Evolutionary conservation across 441 rosid species (phyloP), one percentile per base, ranked within the genome.

Genomic region (Adansonia gregorii): DNA sequence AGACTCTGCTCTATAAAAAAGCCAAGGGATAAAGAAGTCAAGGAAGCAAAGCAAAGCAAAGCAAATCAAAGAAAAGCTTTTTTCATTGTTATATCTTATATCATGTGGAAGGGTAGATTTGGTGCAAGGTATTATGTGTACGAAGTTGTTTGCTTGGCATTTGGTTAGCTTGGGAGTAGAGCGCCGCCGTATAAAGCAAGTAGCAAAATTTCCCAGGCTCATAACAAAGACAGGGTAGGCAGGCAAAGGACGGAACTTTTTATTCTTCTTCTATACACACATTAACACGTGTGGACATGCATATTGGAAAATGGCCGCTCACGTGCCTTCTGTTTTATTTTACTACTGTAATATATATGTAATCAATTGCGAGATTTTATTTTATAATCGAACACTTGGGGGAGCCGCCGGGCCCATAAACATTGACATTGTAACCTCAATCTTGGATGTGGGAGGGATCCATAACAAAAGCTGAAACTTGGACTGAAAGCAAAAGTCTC

Each of bases 101-200:
- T 35, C 39, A 35, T 35, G 39, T 35, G 39, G 39, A 8, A 67
- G 1, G 12, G 22, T 6, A 15, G 45, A 15, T 1, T 22, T 8
- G 3, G 43, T 6, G 24, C 39, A 41, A 12, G 9, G 1, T 46
- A 0, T 70, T 7, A 10, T 10, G 0, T 0, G 60, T 24, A 22
- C 17, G 14, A 70, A 20, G 22, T 63, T 2, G 17, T 11, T 19
- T 14, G 14, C 22, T 39, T 61, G 11, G 4, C 17, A n/a, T 35
- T 35, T 35, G 39, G 39, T 35, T 35, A 35, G 39, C 39, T 35
- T 35, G 39, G 39, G 39, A 35, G 67, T 68, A 49, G 48, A n/a
- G 74, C 80, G 83, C 82, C 83, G 83, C 75, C 83, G 69, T 56
- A 8, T 64, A 2, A 12, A 68, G 46, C 64, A 68, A 8, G 6